phyloP scores from a whole-genome alignment of 129 eudicot species.

The Helianthus annuus region DNA sequence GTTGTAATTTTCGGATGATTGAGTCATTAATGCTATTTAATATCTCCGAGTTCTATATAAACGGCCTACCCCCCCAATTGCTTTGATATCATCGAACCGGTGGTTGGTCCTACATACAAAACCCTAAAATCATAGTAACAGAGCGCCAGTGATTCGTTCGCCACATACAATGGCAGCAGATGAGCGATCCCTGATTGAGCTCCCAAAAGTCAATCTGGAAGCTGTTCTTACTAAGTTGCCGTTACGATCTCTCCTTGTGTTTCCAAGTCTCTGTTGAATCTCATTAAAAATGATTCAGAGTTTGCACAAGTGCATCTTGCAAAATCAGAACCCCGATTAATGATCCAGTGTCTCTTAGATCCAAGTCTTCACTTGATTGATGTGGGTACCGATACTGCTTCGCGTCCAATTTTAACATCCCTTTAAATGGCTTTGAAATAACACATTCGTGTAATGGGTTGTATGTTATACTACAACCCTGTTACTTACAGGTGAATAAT shows the following conservation, averaged over 20 bases:
- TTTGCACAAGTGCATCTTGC: conserved; percentile 22
- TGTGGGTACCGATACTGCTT: neutral
- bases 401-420: conserved; percentile 16
- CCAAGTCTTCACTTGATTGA: conserved; percentile 27
- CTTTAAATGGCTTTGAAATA: conserved; percentile 16
- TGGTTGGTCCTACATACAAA: neutral
- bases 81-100: conserved; percentile 9
- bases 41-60: neutral
- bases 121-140: conserved; percentile 17
- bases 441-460: conserved; percentile 28
- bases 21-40: conserved; percentile 15
- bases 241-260: conserved; percentile 19
- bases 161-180: conserved; percentile 21
- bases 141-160: too few species aligned
- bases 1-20: neutral
- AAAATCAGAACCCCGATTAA: conserved; percentile 21
- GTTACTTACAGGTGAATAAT: conserved; percentile 37
- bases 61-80: conserved; percentile 9
- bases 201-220: conserved; percentile 20
- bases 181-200: conserved; percentile 23
- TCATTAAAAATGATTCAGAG: conserved; percentile 17
- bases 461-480: conserved; percentile 24
- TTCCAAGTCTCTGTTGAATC: conserved; percentile 20
- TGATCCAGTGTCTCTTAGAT: conserved; percentile 5
- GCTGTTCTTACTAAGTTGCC: conserved; percentile 8